A percentile compares a stretch with the other conserved stretches of the same genome.
Conservation (phyloP, 257 asterid genomes). For the Solanum neorickii region DNA sequence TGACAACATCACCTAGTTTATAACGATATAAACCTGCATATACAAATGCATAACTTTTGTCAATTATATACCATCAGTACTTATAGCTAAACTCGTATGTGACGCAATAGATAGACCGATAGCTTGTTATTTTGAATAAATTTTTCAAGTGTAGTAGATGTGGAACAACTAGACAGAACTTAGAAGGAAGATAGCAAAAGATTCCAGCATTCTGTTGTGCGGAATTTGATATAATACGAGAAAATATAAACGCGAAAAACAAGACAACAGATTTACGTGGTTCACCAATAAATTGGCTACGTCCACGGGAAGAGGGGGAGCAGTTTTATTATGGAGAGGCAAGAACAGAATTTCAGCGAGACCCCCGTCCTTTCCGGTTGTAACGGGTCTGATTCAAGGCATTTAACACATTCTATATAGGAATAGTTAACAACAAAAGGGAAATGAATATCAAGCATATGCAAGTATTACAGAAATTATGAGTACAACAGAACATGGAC, state of each 20-base stretch:
- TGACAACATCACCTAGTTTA: constrained; percentile 73
- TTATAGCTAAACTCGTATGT: neutral
- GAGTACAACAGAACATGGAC: neutral
- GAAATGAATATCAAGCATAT: neutral
- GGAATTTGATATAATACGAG: too few relatives aligned
- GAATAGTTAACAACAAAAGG: neutral
- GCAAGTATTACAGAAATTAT: neutral
- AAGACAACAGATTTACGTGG: too few relatives aligned
- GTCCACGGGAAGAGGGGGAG: too few relatives aligned
- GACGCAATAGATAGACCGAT: neutral
- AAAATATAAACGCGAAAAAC: too few relatives aligned
- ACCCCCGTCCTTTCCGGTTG: too few relatives aligned
- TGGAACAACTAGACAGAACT: neutral
- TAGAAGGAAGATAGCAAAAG: neutral
- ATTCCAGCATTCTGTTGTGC: neutral
- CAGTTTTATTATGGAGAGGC: too few relatives aligned
- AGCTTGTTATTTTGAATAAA: neutral
- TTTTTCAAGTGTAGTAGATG: neutral
- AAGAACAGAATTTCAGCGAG: too few relatives aligned
- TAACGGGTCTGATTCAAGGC: too few relatives aligned
- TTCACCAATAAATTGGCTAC: too few relatives aligned
- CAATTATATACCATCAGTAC: neutral
- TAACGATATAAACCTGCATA: constrained; percentile 79
- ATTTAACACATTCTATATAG: neutral
- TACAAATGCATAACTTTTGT: neutral